Conservation (phyloP, 2,329 filamentous ascomycete species). For the Dactylellina haptotyla region DNA sequence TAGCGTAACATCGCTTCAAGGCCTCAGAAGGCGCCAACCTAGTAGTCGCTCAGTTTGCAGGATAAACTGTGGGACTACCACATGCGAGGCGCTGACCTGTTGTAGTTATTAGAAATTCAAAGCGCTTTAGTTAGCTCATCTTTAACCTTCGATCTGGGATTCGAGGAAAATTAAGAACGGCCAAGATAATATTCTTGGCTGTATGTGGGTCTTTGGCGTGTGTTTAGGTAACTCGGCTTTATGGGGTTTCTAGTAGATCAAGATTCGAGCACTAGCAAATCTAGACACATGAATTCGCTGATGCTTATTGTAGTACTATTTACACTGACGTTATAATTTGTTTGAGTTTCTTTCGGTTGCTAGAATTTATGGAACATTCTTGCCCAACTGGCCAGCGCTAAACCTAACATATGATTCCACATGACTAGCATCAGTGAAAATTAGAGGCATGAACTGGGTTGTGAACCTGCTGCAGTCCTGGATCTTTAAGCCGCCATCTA, state of each 20-base stretch:
- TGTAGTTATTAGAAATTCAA: slow-evolving; percentile 38
- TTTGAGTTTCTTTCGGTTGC: background rate
- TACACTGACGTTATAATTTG: too few species aligned
- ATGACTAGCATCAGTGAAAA: slow-evolving; percentile 31
- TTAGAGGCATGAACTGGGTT: slow-evolving; percentile 32
- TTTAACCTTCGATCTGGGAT: background rate
- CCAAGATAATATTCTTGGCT: background rate
- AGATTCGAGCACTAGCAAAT: too few species aligned
- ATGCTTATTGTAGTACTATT: too few species aligned
- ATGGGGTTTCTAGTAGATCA: too few species aligned
- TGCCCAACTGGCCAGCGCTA: slow-evolving; percentile 28
- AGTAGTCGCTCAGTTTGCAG: slow-evolving; percentile 52
- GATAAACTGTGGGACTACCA: slow-evolving; percentile 45
- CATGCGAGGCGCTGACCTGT: slow-evolving; percentile 45
- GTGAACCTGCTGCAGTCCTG: slow-evolving; percentile 31
- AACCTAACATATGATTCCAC: slow-evolving; percentile 34
- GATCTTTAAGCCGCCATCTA: slow-evolving; percentile 19
- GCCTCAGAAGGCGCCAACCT: slow-evolving; percentile 55
- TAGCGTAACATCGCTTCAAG: slow-evolving; percentile 46
- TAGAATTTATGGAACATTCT: slow-evolving; percentile 23
- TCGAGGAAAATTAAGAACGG: background rate
- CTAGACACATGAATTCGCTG: too few species aligned
- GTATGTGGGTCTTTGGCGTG: background rate
- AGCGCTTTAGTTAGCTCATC: too few species aligned
- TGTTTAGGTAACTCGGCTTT: too few species aligned